phyloP scores from a whole-genome alignment of 768 basidiomycete species.

The Boletus tomentosulus region DNA sequence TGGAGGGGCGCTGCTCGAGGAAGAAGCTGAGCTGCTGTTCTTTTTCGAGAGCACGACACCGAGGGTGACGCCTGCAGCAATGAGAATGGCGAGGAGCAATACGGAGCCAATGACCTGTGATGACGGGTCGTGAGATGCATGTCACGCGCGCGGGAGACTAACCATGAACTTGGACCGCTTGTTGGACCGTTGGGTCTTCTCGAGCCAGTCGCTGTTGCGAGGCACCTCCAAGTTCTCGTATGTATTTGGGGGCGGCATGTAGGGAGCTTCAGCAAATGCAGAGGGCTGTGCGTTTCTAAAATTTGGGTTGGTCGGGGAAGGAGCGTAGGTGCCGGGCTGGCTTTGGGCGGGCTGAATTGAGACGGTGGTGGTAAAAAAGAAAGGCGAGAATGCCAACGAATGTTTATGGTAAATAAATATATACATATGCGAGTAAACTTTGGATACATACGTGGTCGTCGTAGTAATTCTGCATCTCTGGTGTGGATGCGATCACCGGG shows the following conservation, averaged over 20 bases:
- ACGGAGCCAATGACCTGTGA: constrained; percentile 50
- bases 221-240: constrained; percentile 33
- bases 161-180: constrained; percentile 56
- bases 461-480: constrained; percentile 30
- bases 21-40: constrained; percentile 30
- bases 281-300: constrained; percentile 22
- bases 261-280: constrained; percentile 23
- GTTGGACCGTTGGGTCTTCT: constrained; percentile 30
- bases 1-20: constrained; percentile 11
- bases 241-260: constrained; percentile 20
- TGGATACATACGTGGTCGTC: constrained; percentile 22
- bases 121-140: background rate
- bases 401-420: constrained; percentile 8
- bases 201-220: constrained; percentile 39
- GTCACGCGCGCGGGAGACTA: constrained; percentile 23
- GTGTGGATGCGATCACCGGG: constrained; percentile 7
- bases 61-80: constrained; percentile 55
- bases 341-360: constrained; percentile 28
- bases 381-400: background rate
- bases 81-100: constrained; percentile 45
- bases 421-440: background rate
- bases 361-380: constrained; percentile 1
- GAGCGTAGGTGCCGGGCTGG: constrained; percentile 36
- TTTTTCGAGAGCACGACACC: constrained; percentile 64
- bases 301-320: constrained; percentile 26